Conservation (phyloP, 768 basidiomycete species). For the Xerocomellus intermedius region DNA sequence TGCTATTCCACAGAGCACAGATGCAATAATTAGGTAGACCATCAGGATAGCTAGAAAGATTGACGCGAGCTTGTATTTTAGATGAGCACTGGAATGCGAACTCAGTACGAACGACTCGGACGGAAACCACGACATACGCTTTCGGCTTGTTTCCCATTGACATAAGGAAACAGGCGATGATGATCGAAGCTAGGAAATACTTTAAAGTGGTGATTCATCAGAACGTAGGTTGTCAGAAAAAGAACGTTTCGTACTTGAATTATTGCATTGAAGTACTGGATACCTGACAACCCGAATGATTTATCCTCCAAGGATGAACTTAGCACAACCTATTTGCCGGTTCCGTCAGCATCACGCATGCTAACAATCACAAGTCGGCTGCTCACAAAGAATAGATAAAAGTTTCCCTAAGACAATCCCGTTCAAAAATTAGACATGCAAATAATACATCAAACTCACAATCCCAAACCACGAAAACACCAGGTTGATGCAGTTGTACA, state of each 20-base stretch:
- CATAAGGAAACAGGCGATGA: conserved; percentile 89
- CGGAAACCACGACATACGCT: conserved; percentile 45
- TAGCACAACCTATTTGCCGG: conserved; percentile 62
- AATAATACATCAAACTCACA: conserved; percentile 43
- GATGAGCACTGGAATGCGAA: conserved; percentile 17
- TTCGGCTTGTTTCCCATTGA: conserved; percentile 95
- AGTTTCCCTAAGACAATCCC: conserved; percentile 67
- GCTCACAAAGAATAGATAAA: conserved; percentile 90
- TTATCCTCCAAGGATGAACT: conserved; percentile 84
- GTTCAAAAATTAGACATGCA: background rate
- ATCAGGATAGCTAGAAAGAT: conserved; percentile 75
- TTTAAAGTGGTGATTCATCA: conserved; percentile 28
- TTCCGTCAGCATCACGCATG: background rate
- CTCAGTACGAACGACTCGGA: conserved; percentile 1
- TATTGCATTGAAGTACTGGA: conserved; percentile 72
- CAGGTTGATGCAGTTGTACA: conserved; percentile 86
- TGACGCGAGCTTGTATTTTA: conserved; percentile 79
- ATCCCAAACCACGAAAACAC: conserved; percentile 93
- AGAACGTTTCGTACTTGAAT: conserved; percentile 52
- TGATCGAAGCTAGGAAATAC: conserved; percentile 81
- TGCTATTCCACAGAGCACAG: conserved; percentile 75
- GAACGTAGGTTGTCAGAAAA: background rate
- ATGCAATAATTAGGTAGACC: conserved; percentile 80
- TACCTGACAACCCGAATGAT: conserved; percentile 59
- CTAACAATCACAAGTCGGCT: background rate